phyloP scores from a whole-genome alignment of 139 green algal species.

The Astrephomene gubernaculifera region DNA sequence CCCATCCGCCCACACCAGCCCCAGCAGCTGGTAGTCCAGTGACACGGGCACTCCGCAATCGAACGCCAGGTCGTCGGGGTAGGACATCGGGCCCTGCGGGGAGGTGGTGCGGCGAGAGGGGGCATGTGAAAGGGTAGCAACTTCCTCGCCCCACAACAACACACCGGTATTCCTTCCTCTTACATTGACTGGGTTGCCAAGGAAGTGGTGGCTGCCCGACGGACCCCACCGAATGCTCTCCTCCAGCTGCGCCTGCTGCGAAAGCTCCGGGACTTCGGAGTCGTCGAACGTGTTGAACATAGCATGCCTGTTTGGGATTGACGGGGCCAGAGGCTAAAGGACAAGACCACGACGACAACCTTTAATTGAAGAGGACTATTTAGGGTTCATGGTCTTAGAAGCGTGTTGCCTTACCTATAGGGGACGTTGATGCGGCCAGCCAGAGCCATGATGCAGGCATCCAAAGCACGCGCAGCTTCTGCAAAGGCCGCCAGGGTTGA shows the following conservation, averaged over 20 bases:
- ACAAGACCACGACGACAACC: too few species aligned
- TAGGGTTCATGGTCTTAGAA: too few species aligned
- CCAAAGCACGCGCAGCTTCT: not conserved
- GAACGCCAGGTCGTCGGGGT: constrained; percentile 1
- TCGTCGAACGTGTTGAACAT: not conserved
- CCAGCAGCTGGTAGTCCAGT: constrained; percentile 19
- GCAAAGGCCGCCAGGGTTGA: not conserved
- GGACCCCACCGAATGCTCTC: not conserved
- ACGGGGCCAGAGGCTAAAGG: too few species aligned
- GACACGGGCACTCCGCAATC: not conserved
- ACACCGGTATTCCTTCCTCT: too few species aligned
- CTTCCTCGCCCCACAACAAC: not conserved
- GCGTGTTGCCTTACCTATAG: not conserved
- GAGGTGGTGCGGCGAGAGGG: not conserved
- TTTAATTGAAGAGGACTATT: too few species aligned
- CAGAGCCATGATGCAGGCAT: constrained; percentile 7
- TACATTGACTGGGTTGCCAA: too few species aligned
- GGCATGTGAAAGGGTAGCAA: not conserved
- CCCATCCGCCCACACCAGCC: constrained; percentile 1
- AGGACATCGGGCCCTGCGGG: not conserved
- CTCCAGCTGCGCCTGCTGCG: not conserved
- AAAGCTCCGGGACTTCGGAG: constrained; percentile 8
- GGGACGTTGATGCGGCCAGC: constrained; percentile 10
- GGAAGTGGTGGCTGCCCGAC: not conserved
- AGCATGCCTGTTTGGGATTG: constrained; percentile 9